Percentiles rank a stretch among this genome's conserved stretches.
phyloP scores from a whole-genome alignment of 225 moss, liverwort and hornwort species.

The Lunularia cruciata region DNA sequence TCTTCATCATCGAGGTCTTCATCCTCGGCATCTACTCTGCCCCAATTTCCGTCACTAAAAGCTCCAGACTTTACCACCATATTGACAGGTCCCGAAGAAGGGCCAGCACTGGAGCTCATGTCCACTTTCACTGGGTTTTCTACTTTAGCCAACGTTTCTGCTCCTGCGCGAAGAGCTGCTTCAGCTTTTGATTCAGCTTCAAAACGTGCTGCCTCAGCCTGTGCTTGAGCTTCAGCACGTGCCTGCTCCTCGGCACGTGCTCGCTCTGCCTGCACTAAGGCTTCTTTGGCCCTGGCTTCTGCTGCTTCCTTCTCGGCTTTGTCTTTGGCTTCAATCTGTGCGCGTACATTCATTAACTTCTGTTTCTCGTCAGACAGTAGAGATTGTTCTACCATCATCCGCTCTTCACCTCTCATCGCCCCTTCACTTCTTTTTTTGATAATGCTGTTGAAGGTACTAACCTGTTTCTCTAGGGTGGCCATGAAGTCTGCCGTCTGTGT shows the following conservation, averaged over 20 bases:
- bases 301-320: conserved; percentile 86
- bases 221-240: conserved; percentile 52
- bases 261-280: conserved; percentile 78
- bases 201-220: conserved; percentile 45
- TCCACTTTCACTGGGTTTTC: conserved; percentile 49
- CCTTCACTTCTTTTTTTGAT: conserved; percentile 70
- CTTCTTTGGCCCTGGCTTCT: conserved; percentile 78
- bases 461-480: conserved; percentile 68
- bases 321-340: conserved; percentile 96
- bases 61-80: conserved; percentile 43
- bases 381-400: conserved; percentile 84
- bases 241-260: conserved; percentile 79
- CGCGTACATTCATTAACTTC: conserved; percentile 78
- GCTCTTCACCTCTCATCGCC: conserved; percentile 91
- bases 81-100: conserved; percentile 15
- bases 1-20: conserved; percentile 40
- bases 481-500: conserved; percentile 64
- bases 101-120: conserved; percentile 20
- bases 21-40: conserved; percentile 60
- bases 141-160: conserved; percentile 54
- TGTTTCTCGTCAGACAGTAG: conserved; percentile 88
- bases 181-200: conserved; percentile 66
- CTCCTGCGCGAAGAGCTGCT: conserved; percentile 80
- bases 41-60: conserved; percentile 58
- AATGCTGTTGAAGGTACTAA: conserved; percentile 66